Percentiles rank a stretch among this genome's conserved stretches.
phyloP scores from a whole-genome alignment of 2,329 filamentous ascomycete species.

The Venturia oleaginea region DNA sequence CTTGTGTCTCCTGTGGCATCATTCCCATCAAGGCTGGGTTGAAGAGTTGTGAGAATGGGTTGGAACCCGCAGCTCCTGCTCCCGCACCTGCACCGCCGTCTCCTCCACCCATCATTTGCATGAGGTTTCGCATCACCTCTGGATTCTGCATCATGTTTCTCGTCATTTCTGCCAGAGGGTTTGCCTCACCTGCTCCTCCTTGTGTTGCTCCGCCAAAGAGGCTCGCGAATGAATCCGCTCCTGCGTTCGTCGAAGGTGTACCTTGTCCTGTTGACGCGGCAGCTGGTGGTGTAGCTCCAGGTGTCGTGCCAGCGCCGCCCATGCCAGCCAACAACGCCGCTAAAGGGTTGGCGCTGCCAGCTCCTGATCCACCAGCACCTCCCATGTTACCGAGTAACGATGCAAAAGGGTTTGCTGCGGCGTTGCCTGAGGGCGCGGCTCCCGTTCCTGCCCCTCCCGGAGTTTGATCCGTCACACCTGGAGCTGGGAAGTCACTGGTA shows the following conservation, averaged over 20 bases:
- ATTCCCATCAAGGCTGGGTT: conserved; percentile 34
- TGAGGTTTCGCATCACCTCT: conserved; percentile 43
- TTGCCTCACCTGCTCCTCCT: conserved; percentile 23
- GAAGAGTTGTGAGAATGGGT: conserved; percentile 35
- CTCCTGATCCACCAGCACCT: conserved; percentile 20
- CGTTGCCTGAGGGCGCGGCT: conserved; percentile 19
- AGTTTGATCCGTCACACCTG: conserved; percentile 83
- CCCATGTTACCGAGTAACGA: conserved; percentile 37
- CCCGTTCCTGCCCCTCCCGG: conserved; percentile 27
- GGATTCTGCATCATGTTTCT: conserved; percentile 48
- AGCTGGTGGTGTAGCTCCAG: conserved; percentile 22
- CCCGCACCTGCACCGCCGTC: conserved; percentile 27
- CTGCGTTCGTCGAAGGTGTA: conserved; percentile 26
- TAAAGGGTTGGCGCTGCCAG: conserved; percentile 26
- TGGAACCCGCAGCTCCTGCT: conserved; percentile 26
- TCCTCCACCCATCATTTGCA: conserved; percentile 41
- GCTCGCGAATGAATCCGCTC: conserved; percentile 58
- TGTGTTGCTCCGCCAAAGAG: conserved; percentile 41
- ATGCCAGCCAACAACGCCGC: conserved; percentile 19
- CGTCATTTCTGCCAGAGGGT: conserved; percentile 41
- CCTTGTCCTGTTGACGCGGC: conserved; percentile 22
- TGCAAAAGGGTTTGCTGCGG: conserved; percentile 48
- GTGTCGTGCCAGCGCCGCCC: conserved; percentile 19
- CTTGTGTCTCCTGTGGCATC: conserved; percentile 26
- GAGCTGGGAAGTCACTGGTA: conserved; percentile 64